phyloP scores from a whole-genome alignment of 805 yeast species.

The Metschnikowia similis region DNA sequence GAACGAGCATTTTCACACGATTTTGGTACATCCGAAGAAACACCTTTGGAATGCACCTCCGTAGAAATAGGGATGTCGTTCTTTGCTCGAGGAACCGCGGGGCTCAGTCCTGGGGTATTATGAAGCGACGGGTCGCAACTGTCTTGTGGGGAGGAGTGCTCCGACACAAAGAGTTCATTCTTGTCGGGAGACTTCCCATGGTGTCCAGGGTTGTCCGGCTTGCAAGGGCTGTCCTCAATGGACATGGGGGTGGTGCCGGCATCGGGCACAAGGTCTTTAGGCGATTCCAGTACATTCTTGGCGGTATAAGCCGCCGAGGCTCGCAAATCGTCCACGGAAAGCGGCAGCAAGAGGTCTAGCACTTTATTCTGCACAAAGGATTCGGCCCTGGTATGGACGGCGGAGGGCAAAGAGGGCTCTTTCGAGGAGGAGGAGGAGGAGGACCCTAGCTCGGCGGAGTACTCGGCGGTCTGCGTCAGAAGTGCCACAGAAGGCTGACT shows the following conservation, averaged over 20 bases:
- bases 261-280: constrained; percentile 3
- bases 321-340: constrained; percentile 35
- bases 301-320: constrained; percentile 14
- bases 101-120: too few relatives aligned
- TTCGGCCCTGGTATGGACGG: background rate
- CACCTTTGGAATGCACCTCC: too few relatives aligned
- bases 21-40: too few relatives aligned
- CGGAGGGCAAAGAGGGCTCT: background rate
- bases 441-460: background rate
- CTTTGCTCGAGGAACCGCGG: too few relatives aligned
- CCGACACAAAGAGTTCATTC: background rate
- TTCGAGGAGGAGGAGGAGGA: background rate
- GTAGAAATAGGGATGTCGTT: too few relatives aligned
- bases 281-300: constrained; percentile 2
- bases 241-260: constrained; percentile 28
- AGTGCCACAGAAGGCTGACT: constrained; percentile 1
- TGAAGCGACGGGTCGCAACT: too few relatives aligned
- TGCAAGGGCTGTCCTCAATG: constrained; percentile 21
- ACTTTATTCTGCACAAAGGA: constrained; percentile 17
- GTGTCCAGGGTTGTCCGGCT: background rate
- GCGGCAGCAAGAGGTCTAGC: constrained; percentile 38
- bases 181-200: background rate
- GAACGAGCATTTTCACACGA: too few relatives aligned
- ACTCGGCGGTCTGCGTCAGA: background rate
- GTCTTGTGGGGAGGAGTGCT: too few relatives aligned